Conservation (phyloP, 352 stramenopile species). For the Phytopythium mirpurense region DNA sequence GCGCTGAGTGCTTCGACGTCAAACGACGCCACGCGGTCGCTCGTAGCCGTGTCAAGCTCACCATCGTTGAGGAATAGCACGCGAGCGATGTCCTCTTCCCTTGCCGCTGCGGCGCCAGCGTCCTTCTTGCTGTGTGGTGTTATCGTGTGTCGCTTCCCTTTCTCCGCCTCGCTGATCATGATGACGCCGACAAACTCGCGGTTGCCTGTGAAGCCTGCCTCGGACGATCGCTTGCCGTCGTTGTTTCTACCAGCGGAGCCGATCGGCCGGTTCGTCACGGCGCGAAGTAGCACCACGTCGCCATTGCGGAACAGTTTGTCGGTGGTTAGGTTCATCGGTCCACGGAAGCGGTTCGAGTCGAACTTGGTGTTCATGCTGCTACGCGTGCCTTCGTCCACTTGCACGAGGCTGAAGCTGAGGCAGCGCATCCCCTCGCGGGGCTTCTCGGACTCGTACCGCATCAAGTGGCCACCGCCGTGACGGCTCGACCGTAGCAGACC, state of each 20-base stretch:
- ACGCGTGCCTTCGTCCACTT: slow-evolving; percentile 30
- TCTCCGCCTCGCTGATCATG: slow-evolving; percentile 70
- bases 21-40: slow-evolving; percentile 48
- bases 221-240: slow-evolving; percentile 3
- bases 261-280: slow-evolving; percentile 7
- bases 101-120: neutral
- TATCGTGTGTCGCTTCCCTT: slow-evolving; percentile 19
- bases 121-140: neutral
- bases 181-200: slow-evolving; percentile 71
- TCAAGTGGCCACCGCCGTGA: slow-evolving; percentile 41
- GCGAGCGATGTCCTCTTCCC: slow-evolving; percentile 64
- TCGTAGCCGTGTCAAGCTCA: slow-evolving; percentile 65
- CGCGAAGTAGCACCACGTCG: slow-evolving; percentile 66
- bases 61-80: slow-evolving; percentile 80
- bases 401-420: slow-evolving; percentile 63
- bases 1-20: slow-evolving; percentile 59
- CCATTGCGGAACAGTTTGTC: slow-evolving; percentile 78
- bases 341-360: slow-evolving; percentile 8
- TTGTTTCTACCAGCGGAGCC: neutral
- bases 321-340: slow-evolving; percentile 4
- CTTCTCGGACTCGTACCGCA: slow-evolving; percentile 82
- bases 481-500: slow-evolving; percentile 47
- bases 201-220: slow-evolving; percentile 35
- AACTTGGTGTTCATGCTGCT: slow-evolving; percentile 17
- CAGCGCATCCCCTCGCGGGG: slow-evolving; percentile 77